These are phyloP conservation scores for Monosporascus sp. DNA, from an alignment of 2,329 filamentous ascomycete species.

Conservation along the genomic window DNA sequence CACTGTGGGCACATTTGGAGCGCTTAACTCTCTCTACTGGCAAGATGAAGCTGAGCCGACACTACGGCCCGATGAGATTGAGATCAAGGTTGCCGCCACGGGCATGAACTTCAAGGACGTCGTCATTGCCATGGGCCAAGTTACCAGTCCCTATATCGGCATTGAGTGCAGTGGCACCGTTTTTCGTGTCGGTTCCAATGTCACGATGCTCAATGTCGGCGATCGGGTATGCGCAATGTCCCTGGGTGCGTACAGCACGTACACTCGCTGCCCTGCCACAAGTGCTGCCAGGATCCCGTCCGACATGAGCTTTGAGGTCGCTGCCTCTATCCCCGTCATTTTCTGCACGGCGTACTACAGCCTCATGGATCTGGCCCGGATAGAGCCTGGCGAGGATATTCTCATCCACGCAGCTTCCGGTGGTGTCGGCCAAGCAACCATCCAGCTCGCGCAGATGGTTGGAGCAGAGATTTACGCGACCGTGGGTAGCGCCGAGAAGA, in stretches of 20 bases:
- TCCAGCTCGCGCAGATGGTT: slow-evolving; percentile 11
- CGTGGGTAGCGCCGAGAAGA: slow-evolving; percentile 24
- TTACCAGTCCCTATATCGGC: not conserved
- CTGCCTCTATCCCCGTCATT: slow-evolving; percentile 5
- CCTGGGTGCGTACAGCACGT: slow-evolving; percentile 12
- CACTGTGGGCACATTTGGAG: slow-evolving; percentile 4
- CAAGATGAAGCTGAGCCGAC: slow-evolving; percentile 5
- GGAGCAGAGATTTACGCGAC: slow-evolving; percentile 25
- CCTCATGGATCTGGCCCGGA: slow-evolving; percentile 8
- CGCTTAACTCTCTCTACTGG: slow-evolving; percentile 7
- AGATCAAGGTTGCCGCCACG: slow-evolving; percentile 17
- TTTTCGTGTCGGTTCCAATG: slow-evolving; percentile 15
- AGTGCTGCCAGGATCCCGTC: slow-evolving; percentile 13
- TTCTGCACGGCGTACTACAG: slow-evolving; percentile 14
- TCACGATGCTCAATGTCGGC: slow-evolving; percentile 6
- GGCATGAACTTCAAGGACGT: slow-evolving; percentile 7
- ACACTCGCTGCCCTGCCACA: slow-evolving; percentile 9
- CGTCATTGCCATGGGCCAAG: not conserved
- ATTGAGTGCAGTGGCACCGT: slow-evolving; percentile 15
- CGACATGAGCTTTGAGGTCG: slow-evolving; percentile 7
- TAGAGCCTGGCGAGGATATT: slow-evolving; percentile 14
- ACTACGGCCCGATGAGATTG: slow-evolving; percentile 19
- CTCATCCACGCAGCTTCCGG: slow-evolving; percentile 15
- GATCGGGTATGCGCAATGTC: slow-evolving; percentile 16
- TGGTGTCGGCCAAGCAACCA: slow-evolving; percentile 12